phyloP scores from a whole-genome alignment of 1,284 basidiomycete species.

The Mycosarcoma mackinlayi region DNA sequence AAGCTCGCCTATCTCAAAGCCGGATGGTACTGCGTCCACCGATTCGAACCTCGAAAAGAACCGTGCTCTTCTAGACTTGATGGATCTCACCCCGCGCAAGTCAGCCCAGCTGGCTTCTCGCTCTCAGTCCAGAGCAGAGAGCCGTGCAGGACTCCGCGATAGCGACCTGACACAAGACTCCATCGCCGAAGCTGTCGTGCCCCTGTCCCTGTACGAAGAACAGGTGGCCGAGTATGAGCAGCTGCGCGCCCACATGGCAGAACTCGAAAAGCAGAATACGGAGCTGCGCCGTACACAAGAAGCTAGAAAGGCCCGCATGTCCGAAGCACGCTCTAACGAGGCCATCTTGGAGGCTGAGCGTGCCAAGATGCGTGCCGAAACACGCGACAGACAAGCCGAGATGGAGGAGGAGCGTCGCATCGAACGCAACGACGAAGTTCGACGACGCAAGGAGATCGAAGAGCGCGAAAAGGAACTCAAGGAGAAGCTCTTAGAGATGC shows the following conservation, averaged over 20 bases:
- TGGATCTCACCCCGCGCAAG: constrained; percentile 52
- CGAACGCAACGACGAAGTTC: constrained; percentile 60
- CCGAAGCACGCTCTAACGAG: constrained; percentile 43
- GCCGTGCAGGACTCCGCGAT: constrained; percentile 24
- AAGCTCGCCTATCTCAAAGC: constrained; percentile 25
- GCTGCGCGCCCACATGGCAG: constrained; percentile 59
- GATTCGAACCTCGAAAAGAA: constrained; percentile 69
- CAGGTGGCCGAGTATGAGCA: constrained; percentile 66
- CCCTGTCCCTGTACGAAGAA: constrained; percentile 64
- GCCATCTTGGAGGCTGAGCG: constrained; percentile 65
- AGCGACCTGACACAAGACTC: constrained; percentile 40
- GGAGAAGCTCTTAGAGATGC: constrained; percentile 51
- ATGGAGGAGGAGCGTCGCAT: constrained; percentile 56
- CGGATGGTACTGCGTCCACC: constrained; percentile 1
- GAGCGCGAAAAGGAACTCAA: constrained; percentile 41
- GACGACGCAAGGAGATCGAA: constrained; percentile 53
- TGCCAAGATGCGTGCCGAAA: constrained; percentile 72
- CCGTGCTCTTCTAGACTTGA: constrained; percentile 67
- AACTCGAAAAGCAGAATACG: constrained; percentile 47
- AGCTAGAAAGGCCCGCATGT: constrained; percentile 33
- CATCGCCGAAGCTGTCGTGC: constrained; percentile 51
- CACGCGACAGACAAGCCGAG: constrained; percentile 73
- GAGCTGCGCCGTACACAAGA: constrained; percentile 47
- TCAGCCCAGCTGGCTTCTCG: constrained; percentile 40
- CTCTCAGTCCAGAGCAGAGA: constrained; percentile 42